These are phyloP conservation scores for Boletus sp. DNA, from an alignment of 768 basidiomycete species.

Conservation along the genomic window DNA sequence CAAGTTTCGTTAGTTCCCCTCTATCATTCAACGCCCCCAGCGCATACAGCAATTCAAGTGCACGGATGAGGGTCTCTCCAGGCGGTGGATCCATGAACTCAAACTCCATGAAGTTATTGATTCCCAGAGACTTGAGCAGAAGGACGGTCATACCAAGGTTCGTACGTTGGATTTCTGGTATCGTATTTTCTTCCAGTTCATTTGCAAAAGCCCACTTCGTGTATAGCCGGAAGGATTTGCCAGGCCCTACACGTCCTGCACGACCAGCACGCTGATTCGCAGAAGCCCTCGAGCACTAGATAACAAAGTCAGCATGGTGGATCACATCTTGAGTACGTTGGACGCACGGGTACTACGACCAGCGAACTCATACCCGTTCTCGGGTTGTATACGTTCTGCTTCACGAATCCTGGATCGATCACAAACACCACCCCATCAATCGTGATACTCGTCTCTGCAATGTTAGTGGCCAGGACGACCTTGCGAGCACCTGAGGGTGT, in stretches of 20 bases:
- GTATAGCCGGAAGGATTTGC: conserved; percentile 97
- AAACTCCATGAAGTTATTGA: conserved; percentile 97
- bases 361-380: conserved; percentile 98
- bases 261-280: conserved; percentile 96
- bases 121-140: conserved; percentile 92
- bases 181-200: conserved; percentile 94
- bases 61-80: conserved; percentile 94
- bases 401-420: conserved; percentile 98
- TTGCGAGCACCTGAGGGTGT: conserved; percentile 96
- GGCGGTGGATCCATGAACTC: conserved; percentile 99
- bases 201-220: conserved; percentile 98
- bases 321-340: not conserved
- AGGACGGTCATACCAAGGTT: conserved; percentile 95
- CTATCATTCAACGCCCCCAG: conserved; percentile 94
- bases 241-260: conserved; percentile 96
- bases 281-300: conserved; percentile 91
- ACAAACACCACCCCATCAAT: conserved; percentile 99
- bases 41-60: conserved; percentile 90
- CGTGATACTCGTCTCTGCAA: conserved; percentile 99
- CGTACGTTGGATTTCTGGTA: conserved; percentile 98
- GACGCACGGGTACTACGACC: conserved; percentile 86
- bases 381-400: conserved; percentile 98
- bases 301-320: not conserved
- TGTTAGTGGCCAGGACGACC: conserved; percentile 97
- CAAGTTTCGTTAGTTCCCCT: conserved; percentile 96